Evolutionary conservation across 2,329 filamentous ascomycete genomes (phyloP), one percentile per base, ranked within the genome.

Genomic region (Aspergillus aculeatinus): DNA sequence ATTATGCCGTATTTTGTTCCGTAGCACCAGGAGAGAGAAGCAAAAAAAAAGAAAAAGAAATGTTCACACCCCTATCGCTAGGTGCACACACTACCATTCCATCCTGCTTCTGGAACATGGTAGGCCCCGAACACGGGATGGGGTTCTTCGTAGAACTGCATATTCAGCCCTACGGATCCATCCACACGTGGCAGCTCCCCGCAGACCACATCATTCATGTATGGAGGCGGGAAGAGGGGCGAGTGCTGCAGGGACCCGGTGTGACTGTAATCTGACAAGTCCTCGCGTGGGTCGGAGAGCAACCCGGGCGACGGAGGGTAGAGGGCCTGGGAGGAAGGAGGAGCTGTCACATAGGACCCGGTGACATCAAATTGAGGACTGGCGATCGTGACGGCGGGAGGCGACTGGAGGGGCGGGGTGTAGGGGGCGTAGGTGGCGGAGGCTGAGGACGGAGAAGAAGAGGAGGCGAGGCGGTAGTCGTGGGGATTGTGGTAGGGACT

Each of bases 381-480:
- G 16, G 74, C 72, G 19, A 77, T 70, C 21, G 71, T 72, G 27
- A 76, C 72, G 23, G 72, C 71, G 5, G 75, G 73, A 10, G 76
- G 76, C 21, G 76, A 77, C 33, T 78, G 75, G 21, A 76, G 70
- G 6, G 76, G 75, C 5, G 77, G 78, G 9, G 77, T 76, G 58
- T 78, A 79, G 44, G 75, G 70, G 4, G 74, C 68, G 42, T 74
- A 76, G 25, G 74, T 71, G 21, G 76, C 68, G 9, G 74, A 72
- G 10, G 71, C 72, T 14, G 76, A 73, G n/a, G 71, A 72, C 5
- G 76, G 73, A 5, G 74, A 77, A 16, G 76, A 75, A 9, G 72
- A 76, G 44, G 75, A 70, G 63, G 67, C 68, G 56, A 71, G 61
- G 35, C 67, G 66, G 50, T 71, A 74, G 48, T 73, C 71, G n/a